Evolutionary conservation across 495 filamentous ascomycete species (phyloP), one percentile per base, ranked within the genome.

Genomic region (Podospora conica): DNA sequence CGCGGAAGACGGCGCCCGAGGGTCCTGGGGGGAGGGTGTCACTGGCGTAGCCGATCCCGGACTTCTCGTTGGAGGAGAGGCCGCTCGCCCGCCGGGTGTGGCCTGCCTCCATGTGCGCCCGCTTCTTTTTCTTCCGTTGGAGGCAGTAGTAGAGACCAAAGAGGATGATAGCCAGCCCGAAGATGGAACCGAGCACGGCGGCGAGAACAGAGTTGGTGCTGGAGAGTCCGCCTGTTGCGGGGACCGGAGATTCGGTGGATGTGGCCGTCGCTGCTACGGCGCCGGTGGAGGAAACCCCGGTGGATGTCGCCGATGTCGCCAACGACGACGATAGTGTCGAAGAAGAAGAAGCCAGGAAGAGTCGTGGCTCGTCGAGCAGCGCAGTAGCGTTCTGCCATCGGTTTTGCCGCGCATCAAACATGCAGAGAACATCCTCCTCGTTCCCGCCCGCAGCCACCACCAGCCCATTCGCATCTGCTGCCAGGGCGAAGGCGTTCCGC

Each of bases 351-450:
- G 68, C 53, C 53, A 77, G 68, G n/a, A 77, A 71, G 21, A 77
- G 62, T 55, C 74, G 67, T 31, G 81, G 65, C 55, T 82, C 72
- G 9, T 77, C 82, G 64, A 98, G 88, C 28, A 90, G 75, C 23
- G 83, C 76, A 2, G 85, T 88, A 0, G 92, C 82, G 77, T 97
- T 91, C 22, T 88, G 75, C 95, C 95, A 98, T 67, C 81, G 77
- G 72, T 98, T 96, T 60, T 84, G 77, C 24, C 83, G 86, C 60
- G 88, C 85, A 72, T 97, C 84, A 77, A 97, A 98, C 67, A 98
- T 89, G 66, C 83, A 86, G 22, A 98, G 64, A 2, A 86, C 78
- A 64, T 88, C 81, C 3, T 87, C 77, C 18, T 81, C 79, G 69
- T 86, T 86, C 28, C 93, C 95, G 68, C 93, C 90, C 21, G 86